Conservation (phyloP, 345 rosid species). For the Acer negundo region DNA sequence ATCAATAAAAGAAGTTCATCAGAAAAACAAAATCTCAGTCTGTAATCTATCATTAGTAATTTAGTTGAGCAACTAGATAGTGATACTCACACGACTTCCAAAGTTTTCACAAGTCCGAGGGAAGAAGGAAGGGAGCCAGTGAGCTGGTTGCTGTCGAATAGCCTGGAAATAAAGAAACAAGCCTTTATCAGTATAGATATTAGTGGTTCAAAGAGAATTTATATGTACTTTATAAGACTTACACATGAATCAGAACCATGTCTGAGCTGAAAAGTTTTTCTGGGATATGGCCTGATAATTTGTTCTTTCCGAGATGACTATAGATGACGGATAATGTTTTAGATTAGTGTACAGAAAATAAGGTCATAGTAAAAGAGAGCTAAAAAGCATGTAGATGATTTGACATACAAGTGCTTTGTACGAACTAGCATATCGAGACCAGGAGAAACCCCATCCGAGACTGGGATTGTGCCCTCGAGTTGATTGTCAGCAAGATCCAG, state of each 20-base stretch:
- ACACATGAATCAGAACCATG: slow-evolving; percentile 81
- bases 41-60: background rate
- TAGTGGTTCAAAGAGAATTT: too few species aligned
- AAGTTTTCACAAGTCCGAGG: slow-evolving; percentile 56
- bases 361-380: background rate
- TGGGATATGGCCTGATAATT: slow-evolving; percentile 69
- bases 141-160: slow-evolving; percentile 71
- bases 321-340: slow-evolving; percentile 11
- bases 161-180: slow-evolving; percentile 38
- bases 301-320: slow-evolving; percentile 81
- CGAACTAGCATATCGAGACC: slow-evolving; percentile 77
- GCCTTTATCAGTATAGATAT: too few species aligned
- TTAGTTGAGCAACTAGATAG: background rate
- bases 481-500: slow-evolving; percentile 83
- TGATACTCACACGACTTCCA: slow-evolving; percentile 80
- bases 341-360: slow-evolving; percentile 5
- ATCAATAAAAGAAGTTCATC: slow-evolving; percentile 15
- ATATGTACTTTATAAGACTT: slow-evolving; percentile 31
- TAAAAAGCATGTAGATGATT: slow-evolving; percentile 11
- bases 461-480: slow-evolving; percentile 72
- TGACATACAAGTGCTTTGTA: slow-evolving; percentile 78
- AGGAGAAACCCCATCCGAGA: slow-evolving; percentile 63
- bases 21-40: slow-evolving; percentile 5
- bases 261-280: slow-evolving; percentile 57
- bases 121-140: slow-evolving; percentile 56